Evolutionary conservation across 2,329 filamentous ascomycete species (phyloP), one percentile per base, ranked within the genome.

Genomic region (Claviceps maximensis): DNA sequence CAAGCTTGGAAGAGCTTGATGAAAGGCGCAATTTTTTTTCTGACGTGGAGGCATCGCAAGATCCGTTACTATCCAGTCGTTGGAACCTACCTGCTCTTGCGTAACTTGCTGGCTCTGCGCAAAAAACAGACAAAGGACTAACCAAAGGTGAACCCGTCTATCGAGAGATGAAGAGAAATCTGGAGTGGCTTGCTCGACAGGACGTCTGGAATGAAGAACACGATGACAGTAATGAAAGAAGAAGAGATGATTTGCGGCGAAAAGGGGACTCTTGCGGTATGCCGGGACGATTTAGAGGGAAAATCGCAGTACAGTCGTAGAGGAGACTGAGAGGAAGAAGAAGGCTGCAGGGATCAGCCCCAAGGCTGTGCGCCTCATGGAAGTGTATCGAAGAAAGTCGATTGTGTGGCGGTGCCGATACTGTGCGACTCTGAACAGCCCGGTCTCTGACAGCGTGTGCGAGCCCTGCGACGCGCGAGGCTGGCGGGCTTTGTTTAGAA

Each of bases 381-480:
- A 71, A 71, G 55, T 63, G 61, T 62, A 66, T 70, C 61, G 68
- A 71, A 71, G 67, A 65, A 65, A 51, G 62, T 70, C 65, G 68
- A 70, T 61, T 59, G 56, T 63, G 67, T 69, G 67, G 67, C 66
- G 64, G 66, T 69, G 65, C 64, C 42, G 54, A 51, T 57, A 55
- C 44, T 50, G 57, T 49, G 42, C 42, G 50, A 54, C 58, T 40
- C 27, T 13, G 42, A 21, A 15, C 1, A 23, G 7, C 12, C 21
- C 12, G 42, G 31, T 4, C n/a, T 15, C n/a, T 15, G 13, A 17
- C 23, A 13, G 13, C n/a, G 9, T 15, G 40, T 2, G n/a, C 4
- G 3, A 23, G 17, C 8, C 36, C 47, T 1, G 19, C 13, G 2
- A 38, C n/a, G 19, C 31, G 13, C 40, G 6, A 41, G 38, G 40